Evolutionary conservation across 2,329 filamentous ascomycete species (phyloP), one percentile per base, ranked within the genome.

Genomic region (Arthrobotrys iridis): DNA sequence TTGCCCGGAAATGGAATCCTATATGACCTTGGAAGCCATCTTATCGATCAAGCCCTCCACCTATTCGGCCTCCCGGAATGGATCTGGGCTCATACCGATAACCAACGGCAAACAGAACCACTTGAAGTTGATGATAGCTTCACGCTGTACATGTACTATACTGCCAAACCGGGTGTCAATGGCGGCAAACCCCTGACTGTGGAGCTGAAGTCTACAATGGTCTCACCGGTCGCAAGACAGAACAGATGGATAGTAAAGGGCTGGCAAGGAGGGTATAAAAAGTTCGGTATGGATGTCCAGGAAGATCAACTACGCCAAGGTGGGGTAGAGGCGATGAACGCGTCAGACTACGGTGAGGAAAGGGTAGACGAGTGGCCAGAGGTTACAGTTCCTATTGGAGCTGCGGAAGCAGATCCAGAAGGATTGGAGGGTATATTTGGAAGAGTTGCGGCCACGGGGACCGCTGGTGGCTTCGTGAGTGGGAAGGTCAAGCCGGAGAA

Each of bases 21-120:
- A 45, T 83, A 82, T 77, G 81, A 83, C 64, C 68, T 85, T 40
- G 83, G 79, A 52, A 71, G 77, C n/a, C 82, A 83, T 66, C 79
- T 80, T 3, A 80, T 83, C 26, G 82, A 83, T 50, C 82, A 83
- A 68, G 81, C 81, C 2, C 77, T 83, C 13, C 50, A 80, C 2
- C 78, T 83, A 2, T 83, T 83, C 63, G 82, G 82, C 1, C 62
- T 78, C 5, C 82, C 82, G 7, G 72, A 79, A 43, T 79, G 71
- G 18, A 77, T 83, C 15, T 81, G 79, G 28, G 81, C 78, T 0
- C 79, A 81, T 30, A 79, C 79, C 6, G 77, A 81, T 2, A 78
- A 79, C 6, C 73, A 81, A 41, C 77, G 81, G 77, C 37, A 80
- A 79, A 28, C 77, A 48, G 24, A 78, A 78, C 65, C 77, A 43